A percentile compares a stretch with the other conserved stretches of the same genome.
Evolutionary conservation across 495 filamentous ascomycete species (phyloP).

Genomic region (Aspergillus kassunensis): DNA sequence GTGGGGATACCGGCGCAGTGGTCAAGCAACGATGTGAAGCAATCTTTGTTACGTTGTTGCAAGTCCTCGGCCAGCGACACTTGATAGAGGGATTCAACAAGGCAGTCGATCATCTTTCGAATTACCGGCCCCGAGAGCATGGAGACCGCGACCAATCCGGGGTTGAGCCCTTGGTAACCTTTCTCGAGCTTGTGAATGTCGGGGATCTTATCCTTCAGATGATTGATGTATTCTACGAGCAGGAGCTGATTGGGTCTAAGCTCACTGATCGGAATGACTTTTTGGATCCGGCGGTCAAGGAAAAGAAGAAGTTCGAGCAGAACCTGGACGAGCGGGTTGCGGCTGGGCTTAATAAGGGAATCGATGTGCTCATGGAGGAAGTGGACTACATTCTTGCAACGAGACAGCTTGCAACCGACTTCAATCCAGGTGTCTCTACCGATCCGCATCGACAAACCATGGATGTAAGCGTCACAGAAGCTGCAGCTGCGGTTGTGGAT

Average conservation of each 20-base stretch:
- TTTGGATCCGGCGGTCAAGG: slow-evolving; percentile 80
- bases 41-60: slow-evolving; percentile 80
- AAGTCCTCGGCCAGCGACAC: slow-evolving; percentile 80
- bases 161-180: slow-evolving; percentile 90
- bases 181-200: slow-evolving; percentile 96
- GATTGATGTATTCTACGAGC: slow-evolving; percentile 98
- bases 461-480: slow-evolving; percentile 79
- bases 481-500: slow-evolving; percentile 74
- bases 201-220: slow-evolving; percentile 98
- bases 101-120: slow-evolving; percentile 84
- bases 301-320: slow-evolving; percentile 98
- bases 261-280: slow-evolving; percentile 93
- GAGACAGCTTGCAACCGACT: slow-evolving; percentile 80
- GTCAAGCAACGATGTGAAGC: slow-evolving; percentile 86
- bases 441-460: slow-evolving; percentile 43
- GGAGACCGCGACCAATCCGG: slow-evolving; percentile 64
- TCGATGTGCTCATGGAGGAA: slow-evolving; percentile 97
- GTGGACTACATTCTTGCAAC: slow-evolving; percentile 94
- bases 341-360: slow-evolving; percentile 92
- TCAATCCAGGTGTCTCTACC: slow-evolving; percentile 66
- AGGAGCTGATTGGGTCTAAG: slow-evolving; percentile 77
- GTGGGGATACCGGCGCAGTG: slow-evolving; percentile 73
- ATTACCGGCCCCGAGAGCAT: slow-evolving; percentile 86
- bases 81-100: slow-evolving; percentile 87
- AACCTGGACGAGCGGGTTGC: slow-evolving; percentile 98